phyloP scores from a whole-genome alignment of 148 eudicot genomes.

The Rhododendron williamsianum region DNA sequence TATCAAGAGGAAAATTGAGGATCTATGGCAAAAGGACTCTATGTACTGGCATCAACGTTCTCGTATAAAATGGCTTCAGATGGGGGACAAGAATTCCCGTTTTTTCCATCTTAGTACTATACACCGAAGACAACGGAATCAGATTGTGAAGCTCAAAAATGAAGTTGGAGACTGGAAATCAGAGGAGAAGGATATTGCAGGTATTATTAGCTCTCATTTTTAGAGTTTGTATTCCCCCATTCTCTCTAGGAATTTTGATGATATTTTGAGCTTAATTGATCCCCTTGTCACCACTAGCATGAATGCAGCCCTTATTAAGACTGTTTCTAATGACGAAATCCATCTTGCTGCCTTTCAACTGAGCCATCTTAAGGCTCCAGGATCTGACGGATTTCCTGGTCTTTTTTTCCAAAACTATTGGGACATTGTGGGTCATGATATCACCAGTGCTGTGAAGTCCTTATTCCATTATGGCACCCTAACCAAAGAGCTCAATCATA shows the following conservation, averaged over 20 bases:
- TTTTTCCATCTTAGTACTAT: too few relatives aligned
- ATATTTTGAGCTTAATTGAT: neutral
- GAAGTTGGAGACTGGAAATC: neutral
- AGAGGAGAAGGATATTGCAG: neutral
- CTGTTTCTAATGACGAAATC: neutral
- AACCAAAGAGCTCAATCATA: neutral
- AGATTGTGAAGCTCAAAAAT: neutral
- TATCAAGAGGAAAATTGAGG: too few relatives aligned
- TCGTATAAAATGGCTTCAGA: too few relatives aligned
- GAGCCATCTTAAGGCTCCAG: neutral
- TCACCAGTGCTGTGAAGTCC: neutral
- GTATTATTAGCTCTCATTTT: neutral
- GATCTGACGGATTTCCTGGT: neutral
- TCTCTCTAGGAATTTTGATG: neutral
- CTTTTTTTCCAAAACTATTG: neutral
- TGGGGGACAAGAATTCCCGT: too few relatives aligned
- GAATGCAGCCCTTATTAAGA: fast-evolving
- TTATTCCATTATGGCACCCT: neutral
- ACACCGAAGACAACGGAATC: neutral
- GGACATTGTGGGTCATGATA: neutral
- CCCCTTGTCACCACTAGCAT: neutral
- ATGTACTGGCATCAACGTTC: too few relatives aligned
- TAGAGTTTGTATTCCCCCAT: neutral
- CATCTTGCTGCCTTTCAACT: neutral
- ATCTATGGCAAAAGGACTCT: too few relatives aligned